Evolutionary conservation across 106 monocot species (phyloP).

Genomic region (Posidonia australis): DNA sequence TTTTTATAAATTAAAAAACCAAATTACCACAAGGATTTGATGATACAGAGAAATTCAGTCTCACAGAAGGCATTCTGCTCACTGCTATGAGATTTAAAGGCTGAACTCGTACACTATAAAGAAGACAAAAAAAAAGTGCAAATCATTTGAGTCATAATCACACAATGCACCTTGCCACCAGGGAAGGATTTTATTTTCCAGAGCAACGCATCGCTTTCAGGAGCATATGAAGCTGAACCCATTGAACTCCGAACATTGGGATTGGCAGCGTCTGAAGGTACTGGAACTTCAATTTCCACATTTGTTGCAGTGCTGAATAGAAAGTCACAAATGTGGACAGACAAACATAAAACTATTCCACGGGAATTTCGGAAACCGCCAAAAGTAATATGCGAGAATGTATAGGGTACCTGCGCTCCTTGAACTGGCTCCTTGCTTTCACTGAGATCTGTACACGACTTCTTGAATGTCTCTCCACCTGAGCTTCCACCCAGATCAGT

Average conservation of each 20-base stretch:
- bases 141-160: no score
- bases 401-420: constrained; percentile 90
- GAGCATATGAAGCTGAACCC: constrained; percentile 92
- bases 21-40: no score
- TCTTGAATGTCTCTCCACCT: constrained; percentile 91
- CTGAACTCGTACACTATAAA: neutral
- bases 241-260: constrained; percentile 87
- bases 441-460: constrained; percentile 87
- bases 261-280: constrained; percentile 79
- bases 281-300: constrained; percentile 91
- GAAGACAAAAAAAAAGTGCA: no score
- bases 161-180: constrained; percentile 96
- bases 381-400: no score
- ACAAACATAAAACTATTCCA: no score
- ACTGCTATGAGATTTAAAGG: no score
- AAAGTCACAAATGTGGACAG: no score
- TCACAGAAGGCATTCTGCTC: no score
- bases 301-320: constrained; percentile 94
- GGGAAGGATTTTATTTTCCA: constrained; percentile 99
- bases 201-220: constrained; percentile 87
- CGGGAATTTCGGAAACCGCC: no score
- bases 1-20: no score
- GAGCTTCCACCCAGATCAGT: constrained; percentile 93
- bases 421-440: constrained; percentile 94
- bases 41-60: no score